A percentile compares a stretch with the other conserved stretches of the same genome.
Evolutionary conservation across 1,139 yeast species (phyloP).

Genomic region (Blastobotrys niveus): DNA sequence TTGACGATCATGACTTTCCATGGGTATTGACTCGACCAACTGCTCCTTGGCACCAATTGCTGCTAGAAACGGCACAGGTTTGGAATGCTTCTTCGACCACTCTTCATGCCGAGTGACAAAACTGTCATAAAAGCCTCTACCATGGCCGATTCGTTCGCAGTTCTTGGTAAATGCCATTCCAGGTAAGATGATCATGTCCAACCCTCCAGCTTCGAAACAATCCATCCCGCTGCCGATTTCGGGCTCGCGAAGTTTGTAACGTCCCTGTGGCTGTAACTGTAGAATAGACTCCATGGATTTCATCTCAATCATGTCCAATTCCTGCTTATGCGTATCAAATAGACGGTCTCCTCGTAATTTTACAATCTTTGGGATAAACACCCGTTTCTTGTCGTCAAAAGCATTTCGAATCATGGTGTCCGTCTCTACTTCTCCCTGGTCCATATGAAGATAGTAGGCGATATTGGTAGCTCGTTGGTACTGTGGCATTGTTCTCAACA

Average conservation of each 20-base stretch:
- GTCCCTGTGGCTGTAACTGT: constrained; percentile 59
- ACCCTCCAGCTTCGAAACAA: constrained; percentile 36
- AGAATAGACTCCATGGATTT: constrained; percentile 40
- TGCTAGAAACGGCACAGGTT: constrained; percentile 35
- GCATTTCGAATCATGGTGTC: constrained; percentile 44
- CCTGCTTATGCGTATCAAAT: constrained; percentile 39
- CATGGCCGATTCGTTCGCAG: constrained; percentile 76
- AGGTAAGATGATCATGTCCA: constrained; percentile 75
- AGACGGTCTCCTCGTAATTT: constrained; percentile 18
- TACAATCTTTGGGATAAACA: constrained; percentile 36
- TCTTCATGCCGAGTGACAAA: constrained; percentile 51
- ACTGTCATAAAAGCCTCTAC: constrained; percentile 88
- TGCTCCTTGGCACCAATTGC: constrained; percentile 74
- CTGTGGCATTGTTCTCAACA: constrained; percentile 35
- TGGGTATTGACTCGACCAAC: constrained; percentile 52
- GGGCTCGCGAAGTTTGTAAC: constrained; percentile 67
- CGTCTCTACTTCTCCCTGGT: constrained; percentile 56
- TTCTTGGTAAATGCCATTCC: constrained; percentile 68
- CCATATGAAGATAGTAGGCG: constrained; percentile 67
- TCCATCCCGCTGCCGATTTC: constrained; percentile 3
- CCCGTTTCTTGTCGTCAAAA: constrained; percentile 39
- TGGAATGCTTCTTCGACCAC: constrained; percentile 24
- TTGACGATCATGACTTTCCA: constrained; percentile 63
- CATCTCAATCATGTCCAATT: constrained; percentile 55
- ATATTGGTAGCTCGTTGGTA: constrained; percentile 45